Base-by-base conservation (phyloP, 2,329 filamentous ascomycete species). In the Aspergillus tamarii region DNA sequence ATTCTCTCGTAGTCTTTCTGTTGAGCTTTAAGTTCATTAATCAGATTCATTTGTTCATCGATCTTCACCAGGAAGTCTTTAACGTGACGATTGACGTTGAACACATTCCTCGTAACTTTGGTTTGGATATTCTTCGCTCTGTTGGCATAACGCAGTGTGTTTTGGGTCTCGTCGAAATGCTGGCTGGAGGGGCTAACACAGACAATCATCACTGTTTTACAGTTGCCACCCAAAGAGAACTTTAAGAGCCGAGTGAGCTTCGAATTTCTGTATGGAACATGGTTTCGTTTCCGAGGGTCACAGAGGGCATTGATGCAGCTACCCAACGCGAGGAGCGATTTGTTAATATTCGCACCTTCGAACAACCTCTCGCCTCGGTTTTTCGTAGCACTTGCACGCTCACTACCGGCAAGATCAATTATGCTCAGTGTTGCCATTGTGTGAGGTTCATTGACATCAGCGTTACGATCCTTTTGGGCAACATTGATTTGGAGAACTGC, bases 11-110 rank as follows among this genome's bases (percentile, higher is more conserved):
- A 90, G 61, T 98, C 92, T 76, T 93, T 96, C 75, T 97, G 93
- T 77, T 97, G 92, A 30, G 91, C 91, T 80, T 95, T 93, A 61
- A 99, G 87, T 76, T 98, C 94, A 70, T 96, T 97, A 78, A 99
- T 99, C 74, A 97, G 81, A n/a, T 89, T 90, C 85, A 97, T 94
- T 77, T 99, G 94, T 81, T 99, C 95, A 75, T 99, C 94, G 72
- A 99, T 99, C 85, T 98, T 98, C 83, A 97, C 95, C 76, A 99
- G 81, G 81, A 97, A 99, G 79, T 99, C 95, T 83, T 99, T 99
- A 73, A 99, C 95, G 80, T 99, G 95, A 66, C 95, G 91, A 77
- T 99, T 97, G 67, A 99, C 95, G 77, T 99, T 99, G 82, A 96
- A 99, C 28, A 98, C 94, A 75, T 99, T 99, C 73, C 94, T 89